These are phyloP conservation scores for Mycena latifolia DNA, from an alignment of 768 basidiomycete species.

Conservation along the genomic window DNA sequence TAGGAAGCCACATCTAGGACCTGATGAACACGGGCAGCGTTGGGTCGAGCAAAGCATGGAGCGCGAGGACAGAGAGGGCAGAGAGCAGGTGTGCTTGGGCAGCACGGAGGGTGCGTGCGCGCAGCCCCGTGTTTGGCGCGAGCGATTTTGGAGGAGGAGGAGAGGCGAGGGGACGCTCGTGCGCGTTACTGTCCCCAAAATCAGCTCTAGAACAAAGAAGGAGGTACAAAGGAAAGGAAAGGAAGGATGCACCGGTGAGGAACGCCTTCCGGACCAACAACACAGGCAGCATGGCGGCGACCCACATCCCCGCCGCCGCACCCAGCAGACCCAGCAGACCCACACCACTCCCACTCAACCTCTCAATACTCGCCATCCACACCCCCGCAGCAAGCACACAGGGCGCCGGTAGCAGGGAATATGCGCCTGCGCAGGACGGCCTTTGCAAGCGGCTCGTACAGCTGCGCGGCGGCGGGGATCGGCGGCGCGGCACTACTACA, in stretches of 20 bases:
- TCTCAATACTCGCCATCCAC: slow-evolving; percentile 42
- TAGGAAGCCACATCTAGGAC: too few relatives aligned
- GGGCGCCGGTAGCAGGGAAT: slow-evolving; percentile 62
- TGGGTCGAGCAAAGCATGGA: slow-evolving; percentile 61
- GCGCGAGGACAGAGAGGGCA: slow-evolving; percentile 53
- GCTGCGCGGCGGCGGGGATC: slow-evolving; percentile 67
- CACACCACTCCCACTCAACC: too few relatives aligned
- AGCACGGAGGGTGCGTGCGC: slow-evolving; percentile 9
- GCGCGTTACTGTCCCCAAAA: slow-evolving; percentile 28
- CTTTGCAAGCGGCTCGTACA: slow-evolving; percentile 77
- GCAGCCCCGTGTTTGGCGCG: slow-evolving; percentile 17
- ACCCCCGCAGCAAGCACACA: slow-evolving; percentile 57
- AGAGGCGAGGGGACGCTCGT: slow-evolving; percentile 27
- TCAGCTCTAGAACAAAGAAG: too few relatives aligned
- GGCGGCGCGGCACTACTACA: slow-evolving; percentile 62
- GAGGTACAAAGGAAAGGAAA: neutral
- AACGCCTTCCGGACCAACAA: slow-evolving; percentile 69
- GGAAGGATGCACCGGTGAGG: slow-evolving; percentile 63
- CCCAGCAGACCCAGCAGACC: too few relatives aligned
- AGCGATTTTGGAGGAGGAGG: slow-evolving; percentile 30
- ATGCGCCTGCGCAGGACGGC: slow-evolving; percentile 69
- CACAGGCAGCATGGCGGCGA: slow-evolving; percentile 65
- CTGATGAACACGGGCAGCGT: slow-evolving; percentile 72
- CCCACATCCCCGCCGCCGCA: slow-evolving; percentile 51
- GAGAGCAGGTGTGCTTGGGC: slow-evolving; percentile 45